phyloP scores from a whole-genome alignment of 1,284 basidiomycete genomes.

The Athelia psychrophila region DNA sequence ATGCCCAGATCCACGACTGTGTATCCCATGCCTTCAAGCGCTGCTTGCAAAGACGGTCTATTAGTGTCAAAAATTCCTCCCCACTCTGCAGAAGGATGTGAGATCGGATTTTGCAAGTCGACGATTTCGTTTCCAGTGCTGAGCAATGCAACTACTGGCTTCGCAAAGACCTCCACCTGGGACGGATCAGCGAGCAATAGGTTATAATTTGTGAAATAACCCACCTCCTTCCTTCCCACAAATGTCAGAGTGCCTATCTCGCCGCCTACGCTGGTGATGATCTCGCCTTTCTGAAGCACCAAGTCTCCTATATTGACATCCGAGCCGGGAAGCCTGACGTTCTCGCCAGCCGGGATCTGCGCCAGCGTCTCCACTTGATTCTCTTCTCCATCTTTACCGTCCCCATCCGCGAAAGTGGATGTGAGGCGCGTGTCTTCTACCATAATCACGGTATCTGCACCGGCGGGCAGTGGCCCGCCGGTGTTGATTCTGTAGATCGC shows the following conservation, averaged over 20 bases:
- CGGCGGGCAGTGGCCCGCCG: slow-evolving; percentile 71
- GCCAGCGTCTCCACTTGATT: slow-evolving; percentile 64
- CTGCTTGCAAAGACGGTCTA: slow-evolving; percentile 71
- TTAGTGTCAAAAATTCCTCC: slow-evolving; percentile 83
- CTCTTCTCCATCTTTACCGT: slow-evolving; percentile 65
- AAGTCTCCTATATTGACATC: slow-evolving; percentile 70
- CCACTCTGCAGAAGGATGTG: slow-evolving; percentile 47
- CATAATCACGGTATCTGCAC: slow-evolving; percentile 83
- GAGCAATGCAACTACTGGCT: slow-evolving; percentile 75
- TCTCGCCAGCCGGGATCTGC: slow-evolving; percentile 65
- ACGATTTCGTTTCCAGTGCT: slow-evolving; percentile 86
- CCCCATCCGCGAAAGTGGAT: slow-evolving; percentile 36
- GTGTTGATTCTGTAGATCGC: slow-evolving; percentile 77
- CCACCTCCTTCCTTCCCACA: slow-evolving; percentile 69
- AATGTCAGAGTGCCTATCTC: slow-evolving; percentile 86
- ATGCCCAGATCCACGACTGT: slow-evolving; percentile 82
- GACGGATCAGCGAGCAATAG: background rate
- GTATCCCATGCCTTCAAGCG: slow-evolving; percentile 72
- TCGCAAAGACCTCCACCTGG: slow-evolving; percentile 65
- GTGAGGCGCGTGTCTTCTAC: slow-evolving; percentile 85
- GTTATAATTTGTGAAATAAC: slow-evolving; percentile 8
- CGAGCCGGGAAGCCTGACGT: slow-evolving; percentile 71
- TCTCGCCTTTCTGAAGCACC: slow-evolving; percentile 61
- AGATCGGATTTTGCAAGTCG: slow-evolving; percentile 48
- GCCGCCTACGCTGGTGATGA: slow-evolving; percentile 67